A percentile compares a stretch with the other conserved stretches of the same genome.
These are phyloP conservation scores for Avena insularis DNA, from an alignment of 176 grass and related monocot genomes.

Conservation along the genomic window DNA sequence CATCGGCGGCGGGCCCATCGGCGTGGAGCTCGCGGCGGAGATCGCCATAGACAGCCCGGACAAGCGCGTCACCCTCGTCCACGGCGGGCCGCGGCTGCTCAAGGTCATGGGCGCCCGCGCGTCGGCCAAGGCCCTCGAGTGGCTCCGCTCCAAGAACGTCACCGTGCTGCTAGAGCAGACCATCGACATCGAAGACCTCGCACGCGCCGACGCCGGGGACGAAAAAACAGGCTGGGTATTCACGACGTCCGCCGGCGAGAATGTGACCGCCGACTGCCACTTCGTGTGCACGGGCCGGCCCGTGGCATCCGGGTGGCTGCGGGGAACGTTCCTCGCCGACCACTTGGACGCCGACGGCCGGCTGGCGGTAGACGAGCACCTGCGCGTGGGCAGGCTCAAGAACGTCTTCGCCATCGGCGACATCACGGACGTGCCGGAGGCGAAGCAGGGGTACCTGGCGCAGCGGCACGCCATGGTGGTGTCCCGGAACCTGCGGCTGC, in stretches of 20 bases:
- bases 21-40: slow-evolving; percentile 73
- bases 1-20: slow-evolving; percentile 68
- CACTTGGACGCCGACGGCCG: slow-evolving; percentile 36
- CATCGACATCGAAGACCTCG: slow-evolving; percentile 37
- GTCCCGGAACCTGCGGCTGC: slow-evolving; percentile 62
- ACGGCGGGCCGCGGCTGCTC: slow-evolving; percentile 57
- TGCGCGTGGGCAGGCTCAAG: slow-evolving; percentile 42
- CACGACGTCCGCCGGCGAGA: slow-evolving; percentile 70
- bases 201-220: too few species aligned
- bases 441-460: slow-evolving; percentile 65
- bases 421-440: slow-evolving; percentile 61
- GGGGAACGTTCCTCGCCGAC: slow-evolving; percentile 35
- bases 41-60: slow-evolving; percentile 58
- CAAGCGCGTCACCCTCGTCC: slow-evolving; percentile 68
- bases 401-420: slow-evolving; percentile 80
- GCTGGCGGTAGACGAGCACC: slow-evolving; percentile 56
- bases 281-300: slow-evolving; percentile 56
- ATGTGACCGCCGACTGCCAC: slow-evolving; percentile 53
- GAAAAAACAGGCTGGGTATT: slow-evolving; percentile 11
- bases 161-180: slow-evolving; percentile 72
- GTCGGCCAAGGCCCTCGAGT: slow-evolving; percentile 68
- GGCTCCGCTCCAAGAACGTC: slow-evolving; percentile 69
- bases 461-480: slow-evolving; percentile 72
- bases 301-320: slow-evolving; percentile 59
- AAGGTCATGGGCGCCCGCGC: slow-evolving; percentile 51